Evolutionary conservation across 2,329 filamentous ascomycete genomes (phyloP).

Genomic region (Ophiostoma novo-ulmi): DNA sequence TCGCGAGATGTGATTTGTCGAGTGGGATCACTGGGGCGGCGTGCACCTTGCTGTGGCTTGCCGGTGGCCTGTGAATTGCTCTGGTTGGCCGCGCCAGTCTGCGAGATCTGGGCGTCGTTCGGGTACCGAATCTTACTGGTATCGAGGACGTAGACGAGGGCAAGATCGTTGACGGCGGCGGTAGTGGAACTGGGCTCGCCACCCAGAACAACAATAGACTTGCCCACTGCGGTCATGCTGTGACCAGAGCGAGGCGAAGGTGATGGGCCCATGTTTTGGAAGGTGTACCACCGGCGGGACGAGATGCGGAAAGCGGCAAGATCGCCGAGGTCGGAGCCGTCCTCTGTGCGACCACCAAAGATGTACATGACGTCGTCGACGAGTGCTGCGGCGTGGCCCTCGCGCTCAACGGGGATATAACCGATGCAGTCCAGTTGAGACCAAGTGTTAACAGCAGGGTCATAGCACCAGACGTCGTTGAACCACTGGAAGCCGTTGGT

Average conservation of each 20-base stretch:
- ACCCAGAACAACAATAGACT: slow-evolving; percentile 85
- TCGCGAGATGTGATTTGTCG: slow-evolving; percentile 46
- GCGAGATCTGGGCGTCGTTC: slow-evolving; percentile 57
- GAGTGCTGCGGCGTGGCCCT: slow-evolving; percentile 88
- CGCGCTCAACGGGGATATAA: slow-evolving; percentile 88
- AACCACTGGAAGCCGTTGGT: slow-evolving; percentile 97
- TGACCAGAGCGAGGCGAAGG: slow-evolving; percentile 91
- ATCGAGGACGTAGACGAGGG: slow-evolving; percentile 85
- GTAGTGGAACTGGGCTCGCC: slow-evolving; percentile 89
- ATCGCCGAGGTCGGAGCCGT: slow-evolving; percentile 87
- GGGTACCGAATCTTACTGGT: slow-evolving; percentile 96
- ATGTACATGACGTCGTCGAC: slow-evolving; percentile 99
- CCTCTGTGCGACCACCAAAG: slow-evolving; percentile 91
- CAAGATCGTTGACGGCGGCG: slow-evolving; percentile 75
- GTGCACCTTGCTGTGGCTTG: slow-evolving; percentile 25
- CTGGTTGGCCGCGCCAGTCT: slow-evolving; percentile 24
- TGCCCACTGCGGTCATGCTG: slow-evolving; percentile 93
- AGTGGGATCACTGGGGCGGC: slow-evolving; percentile 35
- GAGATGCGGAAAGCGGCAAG: slow-evolving; percentile 72
- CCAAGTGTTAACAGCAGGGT: slow-evolving; percentile 78
- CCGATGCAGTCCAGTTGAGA: slow-evolving; percentile 89
- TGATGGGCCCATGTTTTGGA: slow-evolving; percentile 98
- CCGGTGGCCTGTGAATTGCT: slow-evolving; percentile 27
- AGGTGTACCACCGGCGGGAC: slow-evolving; percentile 93
- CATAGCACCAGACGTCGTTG: slow-evolving; percentile 97